Conservation (phyloP, 2,329 filamentous ascomycete genomes). For the Coniochaeta sp. region DNA sequence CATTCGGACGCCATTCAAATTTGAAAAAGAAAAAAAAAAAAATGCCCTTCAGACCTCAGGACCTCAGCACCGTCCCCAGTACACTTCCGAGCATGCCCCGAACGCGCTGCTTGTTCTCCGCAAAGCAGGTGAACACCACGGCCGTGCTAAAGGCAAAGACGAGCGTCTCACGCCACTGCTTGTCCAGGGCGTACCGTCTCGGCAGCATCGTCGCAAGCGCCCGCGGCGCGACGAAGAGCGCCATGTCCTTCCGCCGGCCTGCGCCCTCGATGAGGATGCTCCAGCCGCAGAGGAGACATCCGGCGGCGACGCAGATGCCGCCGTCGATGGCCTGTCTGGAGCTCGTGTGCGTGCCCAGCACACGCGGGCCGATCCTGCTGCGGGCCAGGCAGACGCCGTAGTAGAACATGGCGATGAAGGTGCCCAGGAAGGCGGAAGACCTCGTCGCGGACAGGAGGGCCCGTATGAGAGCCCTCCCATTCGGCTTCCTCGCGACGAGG, state of each 20-base stretch:
- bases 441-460: constrained; percentile 54
- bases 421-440: constrained; percentile 69
- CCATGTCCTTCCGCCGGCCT: constrained; percentile 63
- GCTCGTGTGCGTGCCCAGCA: constrained; percentile 48
- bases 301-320: constrained; percentile 62
- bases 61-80: constrained; percentile 39
- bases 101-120: constrained; percentile 55
- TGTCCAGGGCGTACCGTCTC: constrained; percentile 52
- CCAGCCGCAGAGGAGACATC: constrained; percentile 73
- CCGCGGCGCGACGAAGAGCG: constrained; percentile 72
- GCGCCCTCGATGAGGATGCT: constrained; percentile 67
- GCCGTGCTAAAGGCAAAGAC: constrained; percentile 62
- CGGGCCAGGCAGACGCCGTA: constrained; percentile 76
- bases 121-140: constrained; percentile 59
- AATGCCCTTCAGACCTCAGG: constrained; percentile 6
- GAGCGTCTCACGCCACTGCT: constrained; percentile 60
- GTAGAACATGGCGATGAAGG: constrained; percentile 75
- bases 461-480: constrained; percentile 31
- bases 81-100: constrained; percentile 62
- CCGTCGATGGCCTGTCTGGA: constrained; percentile 46
- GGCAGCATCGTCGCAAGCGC: constrained; percentile 70
- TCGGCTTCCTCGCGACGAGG: constrained; percentile 47
- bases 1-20: background rate
- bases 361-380: constrained; percentile 61
- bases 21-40: no score